A percentile compares a stretch with the other conserved stretches of the same genome.
Evolutionary conservation across 169 alveolate genomes (phyloP).

Genomic region (Eimeria necatrix): DNA sequence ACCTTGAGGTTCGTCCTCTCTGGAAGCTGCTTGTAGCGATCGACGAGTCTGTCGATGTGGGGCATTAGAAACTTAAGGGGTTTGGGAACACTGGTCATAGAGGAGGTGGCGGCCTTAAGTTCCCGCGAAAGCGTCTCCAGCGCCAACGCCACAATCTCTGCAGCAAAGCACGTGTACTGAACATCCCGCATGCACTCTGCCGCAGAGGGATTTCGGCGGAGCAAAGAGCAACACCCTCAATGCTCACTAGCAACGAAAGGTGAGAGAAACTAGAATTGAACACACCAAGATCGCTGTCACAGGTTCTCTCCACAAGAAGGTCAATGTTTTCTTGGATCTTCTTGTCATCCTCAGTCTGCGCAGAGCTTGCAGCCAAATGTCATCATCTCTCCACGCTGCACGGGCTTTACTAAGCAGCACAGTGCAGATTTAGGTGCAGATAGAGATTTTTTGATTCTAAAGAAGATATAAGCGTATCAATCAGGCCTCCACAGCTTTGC

Average conservation of each 20-base stretch:
- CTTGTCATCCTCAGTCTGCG: slow-evolving; percentile 81
- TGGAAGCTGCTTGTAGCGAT: slow-evolving; percentile 82
- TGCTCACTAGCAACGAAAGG: background rate
- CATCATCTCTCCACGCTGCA: background rate
- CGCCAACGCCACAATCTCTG: slow-evolving; percentile 81
- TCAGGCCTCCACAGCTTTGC: too few species aligned
- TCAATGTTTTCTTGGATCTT: slow-evolving; percentile 78
- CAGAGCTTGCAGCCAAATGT: background rate
- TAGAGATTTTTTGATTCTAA: too few species aligned
- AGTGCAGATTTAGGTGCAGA: too few species aligned
- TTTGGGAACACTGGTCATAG: slow-evolving; percentile 92
- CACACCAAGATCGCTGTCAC: slow-evolving; percentile 79
- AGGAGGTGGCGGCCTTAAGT: slow-evolving; percentile 89
- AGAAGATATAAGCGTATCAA: too few species aligned
- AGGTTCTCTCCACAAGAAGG: slow-evolving; percentile 78
- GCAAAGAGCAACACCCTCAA: background rate
- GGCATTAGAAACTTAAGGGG: slow-evolving; percentile 90
- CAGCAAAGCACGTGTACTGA: background rate
- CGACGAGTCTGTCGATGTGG: slow-evolving; percentile 86
- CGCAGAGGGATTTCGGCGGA: background rate
- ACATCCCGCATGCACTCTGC: background rate
- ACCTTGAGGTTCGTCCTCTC: slow-evolving; percentile 68
- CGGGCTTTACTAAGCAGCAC: too few species aligned
- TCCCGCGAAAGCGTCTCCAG: slow-evolving; percentile 81
- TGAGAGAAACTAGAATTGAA: background rate